A percentile compares a stretch with the other conserved stretches of the same genome.
Conservation (phyloP, 192 early-diverging fungal species). For the Piromyces finnis region DNA sequence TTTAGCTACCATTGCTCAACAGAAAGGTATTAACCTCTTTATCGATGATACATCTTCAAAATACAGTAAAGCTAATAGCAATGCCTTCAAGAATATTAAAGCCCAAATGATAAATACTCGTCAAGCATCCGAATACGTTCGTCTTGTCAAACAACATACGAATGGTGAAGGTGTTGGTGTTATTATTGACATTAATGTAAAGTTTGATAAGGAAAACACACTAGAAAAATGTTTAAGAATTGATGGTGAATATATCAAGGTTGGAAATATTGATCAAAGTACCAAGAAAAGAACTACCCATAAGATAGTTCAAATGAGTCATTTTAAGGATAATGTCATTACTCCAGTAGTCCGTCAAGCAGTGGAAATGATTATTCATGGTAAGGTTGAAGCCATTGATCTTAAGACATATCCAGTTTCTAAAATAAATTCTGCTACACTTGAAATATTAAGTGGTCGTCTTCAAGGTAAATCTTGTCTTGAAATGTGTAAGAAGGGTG, state of each 20-base stretch:
- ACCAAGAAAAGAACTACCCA: neutral
- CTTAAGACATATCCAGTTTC: neutral
- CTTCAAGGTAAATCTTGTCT: neutral
- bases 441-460: neutral
- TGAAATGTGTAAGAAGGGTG: neutral
- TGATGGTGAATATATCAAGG: neutral
- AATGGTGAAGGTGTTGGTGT: no score
- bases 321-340: neutral
- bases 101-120: no score
- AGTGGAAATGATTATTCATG: neutral
- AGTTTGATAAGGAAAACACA: no score
- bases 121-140: no score
- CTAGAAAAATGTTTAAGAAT: no score
- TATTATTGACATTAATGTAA: no score
- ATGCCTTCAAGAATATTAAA: no score
- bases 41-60: no score
- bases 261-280: neutral
- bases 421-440: neutral
- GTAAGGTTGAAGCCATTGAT: neutral
- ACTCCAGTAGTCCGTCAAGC: neutral
- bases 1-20: no score
- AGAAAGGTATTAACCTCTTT: no score
- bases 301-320: neutral
- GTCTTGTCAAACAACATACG: no score
- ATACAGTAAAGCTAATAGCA: no score